Conservation (phyloP, 2,329 filamentous ascomycete genomes). For the Penicillium sp. region DNA sequence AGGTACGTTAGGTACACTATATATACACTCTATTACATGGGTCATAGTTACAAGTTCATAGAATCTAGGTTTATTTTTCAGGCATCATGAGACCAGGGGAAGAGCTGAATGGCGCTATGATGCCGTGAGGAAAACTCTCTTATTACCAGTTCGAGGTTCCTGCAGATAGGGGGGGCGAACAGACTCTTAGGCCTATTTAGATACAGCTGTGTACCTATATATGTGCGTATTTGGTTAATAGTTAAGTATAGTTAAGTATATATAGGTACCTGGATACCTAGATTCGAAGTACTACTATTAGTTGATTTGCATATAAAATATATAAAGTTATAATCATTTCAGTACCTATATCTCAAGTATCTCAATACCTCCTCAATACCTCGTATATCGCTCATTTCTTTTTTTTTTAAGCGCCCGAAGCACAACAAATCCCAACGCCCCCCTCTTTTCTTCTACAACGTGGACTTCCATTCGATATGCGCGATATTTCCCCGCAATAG, state of each 20-base stretch:
- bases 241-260: background rate
- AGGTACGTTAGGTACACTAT: no score
- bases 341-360: background rate
- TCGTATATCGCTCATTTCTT: background rate
- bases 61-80: background rate
- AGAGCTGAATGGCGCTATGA: background rate
- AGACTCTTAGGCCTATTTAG: background rate
- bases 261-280: background rate
- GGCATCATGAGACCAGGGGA: conserved; percentile 3
- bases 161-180: conserved; percentile 16
- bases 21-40: background rate
- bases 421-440: conserved; percentile 14
- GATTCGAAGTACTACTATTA: background rate
- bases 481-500: conserved; percentile 15
- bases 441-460: background rate
- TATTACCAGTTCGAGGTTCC: conserved; percentile 26
- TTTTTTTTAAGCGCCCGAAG: conserved; percentile 27
- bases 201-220: no score
- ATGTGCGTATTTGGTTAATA: no score
- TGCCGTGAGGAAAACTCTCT: conserved; percentile 2
- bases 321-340: background rate
- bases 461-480: background rate
- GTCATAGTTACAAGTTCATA: background rate
- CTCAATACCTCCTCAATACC: background rate
- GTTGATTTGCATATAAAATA: background rate